Percentiles rank a stretch among this genome's conserved stretches.
Conservation (phyloP, 2,329 filamentous ascomycete species). For the Albophoma yamanashiensis region DNA sequence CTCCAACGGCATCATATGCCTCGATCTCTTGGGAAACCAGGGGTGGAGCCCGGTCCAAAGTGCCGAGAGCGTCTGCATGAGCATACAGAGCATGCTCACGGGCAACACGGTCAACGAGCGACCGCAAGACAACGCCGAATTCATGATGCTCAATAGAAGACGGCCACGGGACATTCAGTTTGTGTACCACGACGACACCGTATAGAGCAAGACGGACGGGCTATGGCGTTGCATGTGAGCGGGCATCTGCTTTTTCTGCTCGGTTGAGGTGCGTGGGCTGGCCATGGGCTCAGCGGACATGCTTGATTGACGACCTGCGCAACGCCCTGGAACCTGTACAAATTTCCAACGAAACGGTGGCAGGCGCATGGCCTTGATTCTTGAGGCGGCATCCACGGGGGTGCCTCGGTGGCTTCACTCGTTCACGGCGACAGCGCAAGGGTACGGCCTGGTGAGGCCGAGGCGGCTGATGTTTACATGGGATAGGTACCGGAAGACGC, state of each 20-base stretch:
- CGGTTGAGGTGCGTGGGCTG: not conserved
- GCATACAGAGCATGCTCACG: conserved; percentile 95
- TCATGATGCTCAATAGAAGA: conserved; percentile 69
- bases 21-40: conserved; percentile 77
- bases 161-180: conserved; percentile 86
- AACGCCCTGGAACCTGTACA: not conserved
- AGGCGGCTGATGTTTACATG: not conserved
- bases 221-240: not conserved
- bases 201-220: conserved; percentile 27
- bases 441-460: not conserved
- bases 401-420: not conserved
- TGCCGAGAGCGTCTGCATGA: conserved; percentile 94
- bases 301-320: not conserved
- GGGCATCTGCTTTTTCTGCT: not conserved
- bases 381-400: not conserved
- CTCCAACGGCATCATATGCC: conserved; percentile 96
- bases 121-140: conserved; percentile 81
- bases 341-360: not conserved
- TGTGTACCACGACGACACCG: conserved; percentile 82
- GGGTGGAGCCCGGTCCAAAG: conserved; percentile 97
- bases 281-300: not conserved
- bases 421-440: not conserved
- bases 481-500: not conserved
- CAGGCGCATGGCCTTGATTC: not conserved
- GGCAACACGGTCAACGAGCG: conserved; percentile 88